Conservation (phyloP, 805 yeast species). For the Suhomyces vadensis region DNA sequence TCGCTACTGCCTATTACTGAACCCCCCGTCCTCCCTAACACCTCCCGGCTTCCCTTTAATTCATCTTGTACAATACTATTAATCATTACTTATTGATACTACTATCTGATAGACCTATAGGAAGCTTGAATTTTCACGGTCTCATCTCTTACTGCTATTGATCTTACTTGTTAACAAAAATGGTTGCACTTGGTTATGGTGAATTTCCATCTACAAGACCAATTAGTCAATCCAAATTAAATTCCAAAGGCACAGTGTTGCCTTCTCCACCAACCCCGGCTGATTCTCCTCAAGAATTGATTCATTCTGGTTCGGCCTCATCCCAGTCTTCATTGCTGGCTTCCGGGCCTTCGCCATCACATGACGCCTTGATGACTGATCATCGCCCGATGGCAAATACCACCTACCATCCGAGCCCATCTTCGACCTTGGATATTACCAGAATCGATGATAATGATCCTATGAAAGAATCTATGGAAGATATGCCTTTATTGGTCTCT, state of each 20-base stretch:
- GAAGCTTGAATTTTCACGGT: constrained; percentile 12
- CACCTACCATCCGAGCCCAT: not conserved
- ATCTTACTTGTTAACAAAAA: constrained; percentile 8
- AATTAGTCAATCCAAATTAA: not conserved
- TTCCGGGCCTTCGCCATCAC: constrained; percentile 6
- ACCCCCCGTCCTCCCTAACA: not conserved
- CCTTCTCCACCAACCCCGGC: constrained; percentile 8
- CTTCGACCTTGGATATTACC: constrained; percentile 11
- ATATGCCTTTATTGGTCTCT: constrained; percentile 34
- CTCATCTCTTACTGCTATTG: too few relatives aligned
- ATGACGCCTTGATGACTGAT: constrained; percentile 9
- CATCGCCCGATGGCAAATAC: constrained; percentile 1
- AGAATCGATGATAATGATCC: constrained; percentile 5
- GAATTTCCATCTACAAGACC: constrained; percentile 9
- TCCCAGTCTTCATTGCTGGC: constrained; percentile 2
- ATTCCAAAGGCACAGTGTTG: not conserved
- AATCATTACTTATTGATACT: not conserved
- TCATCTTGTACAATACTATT: constrained; percentile 2
- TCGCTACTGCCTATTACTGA: constrained; percentile 2
- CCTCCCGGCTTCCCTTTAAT: not conserved
- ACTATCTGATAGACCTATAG: constrained; percentile 1
- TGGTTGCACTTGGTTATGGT: constrained; percentile 17
- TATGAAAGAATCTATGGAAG: constrained; percentile 17
- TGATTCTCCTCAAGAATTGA: not conserved
- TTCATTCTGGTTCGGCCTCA: not conserved